Evolutionary conservation across 441 rosid species (phyloP), one percentile per base, ranked within the genome.

Genomic region (Eutrema salsugineum): DNA sequence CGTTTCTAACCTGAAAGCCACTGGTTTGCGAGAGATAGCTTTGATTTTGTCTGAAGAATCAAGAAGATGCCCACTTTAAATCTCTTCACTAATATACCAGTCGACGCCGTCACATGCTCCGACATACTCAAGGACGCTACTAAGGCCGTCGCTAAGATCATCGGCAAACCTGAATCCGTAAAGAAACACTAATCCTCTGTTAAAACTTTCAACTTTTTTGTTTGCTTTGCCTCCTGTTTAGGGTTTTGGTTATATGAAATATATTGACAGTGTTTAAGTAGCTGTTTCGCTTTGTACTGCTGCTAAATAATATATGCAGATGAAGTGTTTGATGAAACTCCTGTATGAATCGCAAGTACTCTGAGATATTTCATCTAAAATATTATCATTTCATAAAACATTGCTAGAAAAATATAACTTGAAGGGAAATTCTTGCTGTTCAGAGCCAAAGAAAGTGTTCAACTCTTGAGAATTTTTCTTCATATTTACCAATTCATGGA

Each of bases 111-210:
- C n/a, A 80, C 84, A 2, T 60, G 85, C 78, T 89, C 97, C 27
- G 99, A 94, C 77, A 89, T 92, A 63, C 98, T 94, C 80, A 88
- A 77, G 77, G 99, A 90, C 75, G 94, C 96, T 66, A 92, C 99
- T 61, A 88, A 90, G 61, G 90, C 85, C 44, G 90, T 94, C 59
- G 79, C 97, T 53, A 90, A 89, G 82, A 91, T 88, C 82, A 83
- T 94, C 59, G 96, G 97, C 82, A 92, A 94, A 81, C 94, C 98
- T 36, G 94, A 94, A 87, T 92, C 97, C 24, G 99, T 90, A 80
- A 38, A 53, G 62, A 72, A 40, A 10, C 44, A 36, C 62, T 40
- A 11, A 3, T 58, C 22, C 39, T 58, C 5, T 51, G 46, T 55
- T 14, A 2, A 17, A 33, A 35, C 17, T 2, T 40, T 16, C 38